Evolutionary conservation across 2,329 filamentous ascomycete genomes (phyloP).

Genomic region (Penicillium verrucosum): DNA sequence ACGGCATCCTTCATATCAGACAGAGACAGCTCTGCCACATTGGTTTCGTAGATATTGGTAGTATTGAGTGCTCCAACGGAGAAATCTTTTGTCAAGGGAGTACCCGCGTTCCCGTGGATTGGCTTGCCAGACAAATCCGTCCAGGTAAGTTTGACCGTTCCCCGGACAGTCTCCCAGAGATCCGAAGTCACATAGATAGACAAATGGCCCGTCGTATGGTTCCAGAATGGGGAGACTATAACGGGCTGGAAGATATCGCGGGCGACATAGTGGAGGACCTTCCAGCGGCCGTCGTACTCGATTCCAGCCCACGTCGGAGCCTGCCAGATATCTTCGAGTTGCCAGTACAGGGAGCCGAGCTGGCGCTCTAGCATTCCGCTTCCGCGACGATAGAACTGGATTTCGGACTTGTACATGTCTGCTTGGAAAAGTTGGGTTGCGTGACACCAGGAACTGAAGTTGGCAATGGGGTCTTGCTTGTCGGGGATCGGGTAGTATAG

Average conservation of each 20-base stretch:
- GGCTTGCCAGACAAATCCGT: slow-evolving; percentile 48
- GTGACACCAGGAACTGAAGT: slow-evolving; percentile 61
- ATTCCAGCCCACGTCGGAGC: slow-evolving; percentile 63
- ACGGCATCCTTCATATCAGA: slow-evolving; percentile 39
- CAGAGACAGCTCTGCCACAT: slow-evolving; percentile 36
- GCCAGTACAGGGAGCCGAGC: slow-evolving; percentile 62
- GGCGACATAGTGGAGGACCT: slow-evolving; percentile 58
- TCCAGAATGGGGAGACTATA: slow-evolving; percentile 59
- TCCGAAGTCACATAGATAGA: slow-evolving; percentile 57
- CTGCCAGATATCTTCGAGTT: slow-evolving; percentile 64
- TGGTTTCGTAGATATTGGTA: slow-evolving; percentile 46
- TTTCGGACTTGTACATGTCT: slow-evolving; percentile 59
- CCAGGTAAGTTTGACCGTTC: slow-evolving; percentile 52
- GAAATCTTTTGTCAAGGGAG: slow-evolving; percentile 36
- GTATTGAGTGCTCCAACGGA: slow-evolving; percentile 52
- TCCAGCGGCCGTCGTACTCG: slow-evolving; percentile 63
- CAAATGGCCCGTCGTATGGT: slow-evolving; percentile 50
- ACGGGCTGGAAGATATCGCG: slow-evolving; percentile 57
- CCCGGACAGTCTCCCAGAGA: slow-evolving; percentile 51
- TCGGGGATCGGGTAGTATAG: slow-evolving; percentile 57
- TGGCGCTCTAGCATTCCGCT: slow-evolving; percentile 57
- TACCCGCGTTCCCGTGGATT: slow-evolving; percentile 39
- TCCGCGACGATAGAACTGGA: slow-evolving; percentile 60
- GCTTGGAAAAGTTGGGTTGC: slow-evolving; percentile 64
- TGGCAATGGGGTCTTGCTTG: slow-evolving; percentile 52